Base-by-base conservation (phyloP, 2,329 filamentous ascomycete species). In the Aureobasidium subglaciale region DNA sequence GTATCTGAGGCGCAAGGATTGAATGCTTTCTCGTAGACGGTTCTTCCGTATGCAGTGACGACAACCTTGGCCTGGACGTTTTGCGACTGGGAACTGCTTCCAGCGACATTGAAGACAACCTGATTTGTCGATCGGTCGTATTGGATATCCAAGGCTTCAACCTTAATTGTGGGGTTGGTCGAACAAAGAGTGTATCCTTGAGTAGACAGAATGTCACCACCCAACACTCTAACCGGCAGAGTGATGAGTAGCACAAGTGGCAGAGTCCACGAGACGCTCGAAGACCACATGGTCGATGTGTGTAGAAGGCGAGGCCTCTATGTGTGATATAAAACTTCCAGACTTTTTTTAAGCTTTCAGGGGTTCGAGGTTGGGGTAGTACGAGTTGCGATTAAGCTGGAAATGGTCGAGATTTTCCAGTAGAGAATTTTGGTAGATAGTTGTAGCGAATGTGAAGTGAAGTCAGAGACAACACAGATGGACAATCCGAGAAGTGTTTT, bases 41-140 rank as follows among this genome's bases (percentile, higher is more conserved):
- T 72, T 57, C 82, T 82, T 58, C 93, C 93, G 66, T 97, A 97
- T 8, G 92, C 92, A 24, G 79, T 86, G 35, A 96, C 87, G 20
- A 82, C 79, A 58, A 97, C 76, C 15, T 74, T 75, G 13, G 90
- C 91, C 55, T 80, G 87, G 58, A 97, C 89, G 62, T 96, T 91
- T 69, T 93, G 89, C 62, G 79, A 71, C 67, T 81, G 81, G 54
- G 73, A 71, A 68, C 88, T 96, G 58, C 80, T 84, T 59, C 92
- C 93, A 30, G 85, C 82, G 20, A 96, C 81, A 68, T 97, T 84
- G 71, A 96, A 97, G 3, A 75, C 81, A 59, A 97, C 80, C 46
- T 79, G 80, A 67, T 87, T 84, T 58, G 84, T 83, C 57, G 80
- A 78, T 61, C 85, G 85, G 75, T 95, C 82, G 74, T 95, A 97